Base-by-base conservation (phyloP, 2,329 filamentous ascomycete species). In the Nemania bipapillata region DNA sequence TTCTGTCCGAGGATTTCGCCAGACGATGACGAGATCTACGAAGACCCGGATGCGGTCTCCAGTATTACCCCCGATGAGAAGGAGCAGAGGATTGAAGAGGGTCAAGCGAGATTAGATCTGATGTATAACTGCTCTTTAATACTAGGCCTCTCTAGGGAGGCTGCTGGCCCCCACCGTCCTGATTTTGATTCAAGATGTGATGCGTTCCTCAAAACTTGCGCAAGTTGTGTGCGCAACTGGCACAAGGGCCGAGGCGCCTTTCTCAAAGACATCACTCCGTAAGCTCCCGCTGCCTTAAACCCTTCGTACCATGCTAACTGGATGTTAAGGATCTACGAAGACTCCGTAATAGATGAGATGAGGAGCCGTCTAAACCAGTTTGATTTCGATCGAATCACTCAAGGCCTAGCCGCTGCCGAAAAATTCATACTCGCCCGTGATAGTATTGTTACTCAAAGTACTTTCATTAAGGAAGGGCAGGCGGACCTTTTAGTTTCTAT, bases 141-240 rank as follows among this genome's bases (percentile, higher is more conserved):
- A 15, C 84, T 93, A 63, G 91, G 90, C 20, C 88, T 92, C 69
- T 86, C 86, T 63, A 84, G 86, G 56, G 86, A 89, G 55, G 85
- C 87, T 58, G 86, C 87, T 2, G 86, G 87, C 30, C 83, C 85
- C 67, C 86, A 90, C 80, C 83, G 90, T 49, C 81, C 84, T 15
- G 86, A 87, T 70, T 91, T 92, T 74, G 85, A 83, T 60, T 75
- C 80, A 4, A 84, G 86, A 22, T 82, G 91, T 22, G 87, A 90
- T 70, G 78, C 81, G 11, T 86, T 86, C 45, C 83, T 94, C 26
- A 86, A 84, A 65, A 83, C 81, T 65, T 94, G 92, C 79, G 87
- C 92, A 61, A 84, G 87, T 59, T 94, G 92, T 77, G 90, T 92
- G 59, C 85, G 89, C 69, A 90, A 90, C 73, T 94, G 92, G 86